phyloP scores from a whole-genome alignment of 345 rosid species.

The Raphanus raphanistrum region DNA sequence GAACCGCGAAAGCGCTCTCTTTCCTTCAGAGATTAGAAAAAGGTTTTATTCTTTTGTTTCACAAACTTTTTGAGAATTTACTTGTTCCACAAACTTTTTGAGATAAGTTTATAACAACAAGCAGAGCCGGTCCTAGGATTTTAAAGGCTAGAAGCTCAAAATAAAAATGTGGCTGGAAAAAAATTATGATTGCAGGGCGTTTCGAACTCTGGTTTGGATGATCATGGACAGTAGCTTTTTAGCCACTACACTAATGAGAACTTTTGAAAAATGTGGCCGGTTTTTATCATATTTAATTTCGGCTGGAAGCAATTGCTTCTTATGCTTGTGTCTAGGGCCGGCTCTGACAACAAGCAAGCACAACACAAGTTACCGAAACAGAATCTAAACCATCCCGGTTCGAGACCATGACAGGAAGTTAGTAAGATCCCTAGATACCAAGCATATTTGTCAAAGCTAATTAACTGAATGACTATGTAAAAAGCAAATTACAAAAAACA shows the following conservation, averaged over 20 bases:
- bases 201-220: no score
- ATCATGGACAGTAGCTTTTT: no score
- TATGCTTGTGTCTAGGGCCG: no score
- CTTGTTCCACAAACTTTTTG: conserved; percentile 49
- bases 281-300: no score
- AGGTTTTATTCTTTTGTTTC: conserved; percentile 24
- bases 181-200: no score
- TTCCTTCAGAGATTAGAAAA: conserved; percentile 42
- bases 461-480: background rate
- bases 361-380: conserved; percentile 59
- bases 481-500: background rate
- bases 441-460: background rate
- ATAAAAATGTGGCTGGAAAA: no score
- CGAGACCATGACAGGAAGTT: background rate
- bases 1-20: conserved; percentile 85
- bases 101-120: conserved; percentile 35
- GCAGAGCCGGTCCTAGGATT: no score
- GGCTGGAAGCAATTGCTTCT: no score
- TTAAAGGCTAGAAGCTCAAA: no score
- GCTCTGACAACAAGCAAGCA: conserved; percentile 46
- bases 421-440: background rate
- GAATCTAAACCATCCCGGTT: background rate
- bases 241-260: no score
- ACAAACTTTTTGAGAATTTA: conserved; percentile 32
- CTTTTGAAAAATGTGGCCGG: no score